Base-by-base conservation (phyloP, 495 filamentous ascomycete species). In the Penicillium maclennaniae region DNA sequence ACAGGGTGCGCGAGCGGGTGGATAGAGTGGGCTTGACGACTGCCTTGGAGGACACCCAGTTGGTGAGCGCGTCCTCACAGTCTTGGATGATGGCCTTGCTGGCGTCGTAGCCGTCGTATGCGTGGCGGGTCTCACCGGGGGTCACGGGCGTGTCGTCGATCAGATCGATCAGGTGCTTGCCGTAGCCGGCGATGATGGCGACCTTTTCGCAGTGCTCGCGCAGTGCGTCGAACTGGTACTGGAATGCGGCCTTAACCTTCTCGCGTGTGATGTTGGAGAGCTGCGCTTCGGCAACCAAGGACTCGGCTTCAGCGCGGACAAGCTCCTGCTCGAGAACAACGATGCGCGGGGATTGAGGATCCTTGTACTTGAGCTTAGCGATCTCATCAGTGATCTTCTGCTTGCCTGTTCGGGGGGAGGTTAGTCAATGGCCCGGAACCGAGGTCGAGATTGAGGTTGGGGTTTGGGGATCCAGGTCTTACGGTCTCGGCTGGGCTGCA, bases 371-470 rank as follows among this genome's bases (percentile, higher is more conserved):
- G 48, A 98, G 83, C 70, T 98, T 93, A 16, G 93, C 92, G 60
- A 98, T 97, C 62, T 97, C 89, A 67, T 98, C 95, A 65, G 91
- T 96, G 70, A 98, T 97, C 77, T 97, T 98, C 72, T 98, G 93
- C 74, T 98, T 98, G 67, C 91, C 91, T 74, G 43, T 28, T 27
- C 4, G 16, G 47, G 17, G 43, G 6, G 17, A 40, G 6, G 19
- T 16, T n/a, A 40, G 38, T 19, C 38, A 40, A 40, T 40, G 38
- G 37, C 38, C 10, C 10, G 10, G 31, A 12, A 12, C 15, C 10
- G 31, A 4, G 31, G 15, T 34, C 31, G 34, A 5, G 51, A 25
- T 27, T 27, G 31, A 17, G 26, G 31, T 17, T 17, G 31, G 43
- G 20, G 26, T 34, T 17, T 17, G 31, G 43, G 43, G 20, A 23